phyloP scores from a whole-genome alignment of 371 early-diverging fungal species.

The Mucor ambiguus region DNA sequence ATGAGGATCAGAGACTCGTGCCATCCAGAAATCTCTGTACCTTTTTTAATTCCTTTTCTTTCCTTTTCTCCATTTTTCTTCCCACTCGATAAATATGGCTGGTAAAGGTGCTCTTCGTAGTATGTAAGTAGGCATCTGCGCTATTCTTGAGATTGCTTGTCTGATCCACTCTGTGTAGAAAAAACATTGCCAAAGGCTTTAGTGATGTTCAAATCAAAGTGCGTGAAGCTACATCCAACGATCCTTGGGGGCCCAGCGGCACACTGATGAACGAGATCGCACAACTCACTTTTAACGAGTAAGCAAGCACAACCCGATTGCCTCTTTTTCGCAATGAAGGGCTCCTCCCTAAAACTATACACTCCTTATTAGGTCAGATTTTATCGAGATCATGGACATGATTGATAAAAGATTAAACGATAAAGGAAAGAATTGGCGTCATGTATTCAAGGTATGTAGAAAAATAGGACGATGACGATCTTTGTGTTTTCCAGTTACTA shows the following conservation, averaged over 20 bases:
- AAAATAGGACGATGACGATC: not conserved
- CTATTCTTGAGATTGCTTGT: not conserved
- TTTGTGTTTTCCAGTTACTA: not conserved
- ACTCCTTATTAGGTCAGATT: slow-evolving; percentile 67
- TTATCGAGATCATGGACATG: slow-evolving; percentile 95
- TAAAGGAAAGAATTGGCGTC: slow-evolving; percentile 96
- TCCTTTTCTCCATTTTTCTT: slow-evolving; percentile 12
- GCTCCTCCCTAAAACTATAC: not conserved
- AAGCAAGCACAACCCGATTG: slow-evolving; percentile 16
- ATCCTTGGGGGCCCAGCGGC: slow-evolving; percentile 82
- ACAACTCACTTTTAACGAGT: slow-evolving; percentile 82
- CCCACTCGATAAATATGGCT: slow-evolving; percentile 28
- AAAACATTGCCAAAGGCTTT: slow-evolving; percentile 94
- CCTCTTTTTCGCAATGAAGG: not conserved
- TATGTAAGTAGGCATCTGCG: slow-evolving; percentile 36
- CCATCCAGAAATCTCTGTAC: slow-evolving; percentile 8
- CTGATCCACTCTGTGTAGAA: slow-evolving; percentile 52
- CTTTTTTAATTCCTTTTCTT: slow-evolving; percentile 9
- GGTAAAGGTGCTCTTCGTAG: slow-evolving; percentile 55
- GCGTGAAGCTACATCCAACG: slow-evolving; percentile 90
- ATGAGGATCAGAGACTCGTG: slow-evolving; percentile 14
- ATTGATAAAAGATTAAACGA: slow-evolving; percentile 95
- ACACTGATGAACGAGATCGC: slow-evolving; percentile 87
- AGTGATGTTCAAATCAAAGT: slow-evolving; percentile 94
- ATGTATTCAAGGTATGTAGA: slow-evolving; percentile 85